These are phyloP conservation scores for Penicillium ucsense DNA, from an alignment of 495 filamentous ascomycete species.

Conservation along the genomic window DNA sequence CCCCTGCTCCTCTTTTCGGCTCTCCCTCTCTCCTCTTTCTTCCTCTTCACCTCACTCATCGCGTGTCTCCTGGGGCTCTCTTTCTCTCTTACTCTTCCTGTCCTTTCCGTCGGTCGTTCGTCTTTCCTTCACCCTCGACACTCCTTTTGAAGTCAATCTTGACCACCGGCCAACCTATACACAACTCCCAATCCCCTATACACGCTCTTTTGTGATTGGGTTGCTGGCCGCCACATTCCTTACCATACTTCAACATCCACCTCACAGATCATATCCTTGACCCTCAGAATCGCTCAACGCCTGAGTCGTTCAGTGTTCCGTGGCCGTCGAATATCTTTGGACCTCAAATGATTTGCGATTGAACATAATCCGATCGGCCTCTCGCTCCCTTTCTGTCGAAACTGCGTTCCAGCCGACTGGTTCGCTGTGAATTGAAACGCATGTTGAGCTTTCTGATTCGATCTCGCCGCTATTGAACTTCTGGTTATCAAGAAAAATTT, in stretches of 20 bases:
- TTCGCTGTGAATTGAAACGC: conserved; percentile 2
- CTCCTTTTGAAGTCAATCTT: neutral
- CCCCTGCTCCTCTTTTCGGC: conserved; percentile 15
- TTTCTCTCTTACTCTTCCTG: conserved; percentile 4
- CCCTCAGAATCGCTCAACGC: conserved; percentile 5
- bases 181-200: conserved; percentile 8
- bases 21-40: conserved; percentile 1
- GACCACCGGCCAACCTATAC: no score
- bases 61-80: neutral
- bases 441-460: neutral
- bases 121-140: neutral
- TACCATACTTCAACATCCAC: conserved; percentile 7
- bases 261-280: conserved; percentile 5
- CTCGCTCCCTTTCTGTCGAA: neutral
- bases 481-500: neutral
- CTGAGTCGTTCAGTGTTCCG: conserved; percentile 25
- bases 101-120: neutral
- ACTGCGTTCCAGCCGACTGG: neutral
- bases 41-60: neutral
- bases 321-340: neutral
- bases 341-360: conserved; percentile 10
- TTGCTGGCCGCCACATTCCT: conserved; percentile 24
- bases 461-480: neutral
- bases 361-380: conserved; percentile 6
- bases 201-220: conserved; percentile 16